Evolutionary conservation across 108 stramenopile species (phyloP).

Genomic region (Nannochloropsis oceanica): DNA sequence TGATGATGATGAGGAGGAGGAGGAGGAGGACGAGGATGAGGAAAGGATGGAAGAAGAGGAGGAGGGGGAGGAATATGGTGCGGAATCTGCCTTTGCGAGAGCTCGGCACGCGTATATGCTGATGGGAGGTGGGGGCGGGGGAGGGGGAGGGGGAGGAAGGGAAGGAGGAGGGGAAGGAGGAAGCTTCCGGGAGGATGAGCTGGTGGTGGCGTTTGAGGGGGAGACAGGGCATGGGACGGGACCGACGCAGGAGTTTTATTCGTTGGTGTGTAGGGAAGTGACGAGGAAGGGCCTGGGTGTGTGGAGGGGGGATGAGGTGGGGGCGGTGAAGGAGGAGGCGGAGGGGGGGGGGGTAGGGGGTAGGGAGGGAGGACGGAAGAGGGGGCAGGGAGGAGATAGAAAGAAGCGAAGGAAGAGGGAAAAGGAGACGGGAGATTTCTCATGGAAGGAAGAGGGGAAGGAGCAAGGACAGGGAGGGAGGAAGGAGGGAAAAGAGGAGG

Average conservation of each 20-base stretch:
- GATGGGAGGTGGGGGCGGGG: neutral
- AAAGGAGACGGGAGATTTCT: too few relatives aligned
- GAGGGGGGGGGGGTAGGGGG: too few relatives aligned
- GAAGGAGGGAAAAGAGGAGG: neutral
- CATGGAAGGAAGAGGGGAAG: too few relatives aligned
- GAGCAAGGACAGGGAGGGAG: neutral
- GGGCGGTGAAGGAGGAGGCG: neutral
- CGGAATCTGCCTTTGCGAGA: neutral
- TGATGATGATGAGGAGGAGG: neutral
- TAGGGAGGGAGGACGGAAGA: too few relatives aligned
- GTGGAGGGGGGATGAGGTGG: slow-evolving; percentile 6
- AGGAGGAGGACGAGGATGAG: neutral
- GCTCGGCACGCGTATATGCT: neutral
- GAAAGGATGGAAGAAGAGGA: neutral
- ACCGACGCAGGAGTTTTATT: slow-evolving; percentile 17
- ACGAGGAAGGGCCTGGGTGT: slow-evolving; percentile 1
- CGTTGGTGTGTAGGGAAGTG: slow-evolving; percentile 13
- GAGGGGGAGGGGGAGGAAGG: neutral
- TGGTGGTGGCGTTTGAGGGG: slow-evolving; percentile 22
- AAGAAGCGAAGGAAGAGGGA: too few relatives aligned
- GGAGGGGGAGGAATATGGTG: neutral
- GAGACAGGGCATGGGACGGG: slow-evolving; percentile 18
- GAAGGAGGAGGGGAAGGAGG: neutral
- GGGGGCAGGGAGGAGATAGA: too few relatives aligned
- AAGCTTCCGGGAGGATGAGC: neutral